A percentile compares a stretch with the other conserved stretches of the same genome.
These are phyloP conservation scores for Penstemon barbatus DNA, from an alignment of 257 asterid species.

Conservation along the genomic window DNA sequence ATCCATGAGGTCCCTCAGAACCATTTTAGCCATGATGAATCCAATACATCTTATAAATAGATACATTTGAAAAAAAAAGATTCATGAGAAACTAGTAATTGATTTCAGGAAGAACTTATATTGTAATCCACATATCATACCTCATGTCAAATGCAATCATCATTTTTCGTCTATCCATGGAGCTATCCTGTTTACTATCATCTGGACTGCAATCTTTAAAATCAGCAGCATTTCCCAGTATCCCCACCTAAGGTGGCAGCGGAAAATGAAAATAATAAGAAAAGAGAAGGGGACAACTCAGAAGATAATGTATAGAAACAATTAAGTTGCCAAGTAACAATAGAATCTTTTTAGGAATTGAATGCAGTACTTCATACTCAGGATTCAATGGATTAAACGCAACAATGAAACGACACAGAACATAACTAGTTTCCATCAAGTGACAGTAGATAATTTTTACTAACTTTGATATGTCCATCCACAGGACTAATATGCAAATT, in stretches of 20 bases:
- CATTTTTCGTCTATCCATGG: conserved; percentile 67
- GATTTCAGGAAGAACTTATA: conserved; percentile 23
- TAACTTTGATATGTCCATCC: conserved; percentile 83
- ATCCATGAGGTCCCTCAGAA: conserved; percentile 93
- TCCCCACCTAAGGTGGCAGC: conserved; percentile 67
- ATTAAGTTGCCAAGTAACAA: conserved; percentile 14
- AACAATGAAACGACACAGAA: conserved; percentile 18
- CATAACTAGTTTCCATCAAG: conserved; percentile 22
- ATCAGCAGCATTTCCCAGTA: conserved; percentile 91
- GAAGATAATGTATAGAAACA: conserved; percentile 9
- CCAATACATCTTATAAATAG: conserved; percentile 69
- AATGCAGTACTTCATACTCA: background rate
- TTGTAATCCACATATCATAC: conserved; percentile 36
- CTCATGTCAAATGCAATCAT: conserved; percentile 99
- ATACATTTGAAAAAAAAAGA: conserved; percentile 27
- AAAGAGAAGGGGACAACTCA: conserved; percentile 9
- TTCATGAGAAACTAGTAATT: conserved; percentile 19
- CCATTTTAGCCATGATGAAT: conserved; percentile 94
- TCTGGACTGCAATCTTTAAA: conserved; percentile 55
- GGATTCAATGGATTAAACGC: background rate
- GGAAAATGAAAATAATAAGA: conserved; percentile 17
- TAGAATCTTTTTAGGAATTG: conserved; percentile 13
- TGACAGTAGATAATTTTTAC: conserved; percentile 19
- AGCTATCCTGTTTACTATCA: conserved; percentile 45
- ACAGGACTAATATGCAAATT: conserved; percentile 88